Percentiles rank a stretch among this genome's conserved stretches.
Conservation (phyloP, 805 yeast species). For the Blastobotrys muscicola region DNA sequence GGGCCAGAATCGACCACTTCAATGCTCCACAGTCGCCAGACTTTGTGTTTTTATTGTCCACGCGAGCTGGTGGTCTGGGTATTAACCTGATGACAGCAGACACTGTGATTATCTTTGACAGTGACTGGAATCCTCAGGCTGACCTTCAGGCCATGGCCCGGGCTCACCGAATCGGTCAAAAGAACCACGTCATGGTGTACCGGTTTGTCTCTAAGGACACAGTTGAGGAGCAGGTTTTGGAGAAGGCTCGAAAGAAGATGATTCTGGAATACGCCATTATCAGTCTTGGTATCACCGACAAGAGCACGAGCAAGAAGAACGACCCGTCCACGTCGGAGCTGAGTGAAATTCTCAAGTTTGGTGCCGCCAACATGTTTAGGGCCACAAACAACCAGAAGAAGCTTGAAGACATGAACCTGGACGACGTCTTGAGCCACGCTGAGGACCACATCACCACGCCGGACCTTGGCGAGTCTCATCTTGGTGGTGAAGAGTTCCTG, state of each 20-base stretch:
- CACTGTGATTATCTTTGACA: slow-evolving; percentile 93
- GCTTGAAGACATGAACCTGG: slow-evolving; percentile 88
- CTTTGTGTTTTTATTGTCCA: slow-evolving; percentile 79
- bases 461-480: slow-evolving; percentile 91
- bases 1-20: slow-evolving; percentile 92
- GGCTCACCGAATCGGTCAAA: slow-evolving; percentile 99
- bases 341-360: slow-evolving; percentile 89
- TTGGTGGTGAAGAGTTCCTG: slow-evolving; percentile 96
- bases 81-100: slow-evolving; percentile 98
- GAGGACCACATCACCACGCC: slow-evolving; percentile 97
- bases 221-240: slow-evolving; percentile 94
- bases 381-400: slow-evolving; percentile 93
- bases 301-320: slow-evolving; percentile 42
- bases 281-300: slow-evolving; percentile 88
- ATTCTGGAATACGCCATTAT: slow-evolving; percentile 95
- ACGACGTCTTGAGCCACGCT: slow-evolving; percentile 92
- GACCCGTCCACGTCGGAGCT: slow-evolving; percentile 83
- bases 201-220: slow-evolving; percentile 97
- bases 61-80: slow-evolving; percentile 99
- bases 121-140: slow-evolving; percentile 99
- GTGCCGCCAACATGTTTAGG: slow-evolving; percentile 97
- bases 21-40: slow-evolving; percentile 90
- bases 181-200: slow-evolving; percentile 94
- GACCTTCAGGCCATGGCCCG: slow-evolving; percentile 99
- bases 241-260: slow-evolving; percentile 96